These are phyloP conservation scores for Suhomyces bokatorum DNA, from an alignment of 1,139 yeast species.

Conservation along the genomic window DNA sequence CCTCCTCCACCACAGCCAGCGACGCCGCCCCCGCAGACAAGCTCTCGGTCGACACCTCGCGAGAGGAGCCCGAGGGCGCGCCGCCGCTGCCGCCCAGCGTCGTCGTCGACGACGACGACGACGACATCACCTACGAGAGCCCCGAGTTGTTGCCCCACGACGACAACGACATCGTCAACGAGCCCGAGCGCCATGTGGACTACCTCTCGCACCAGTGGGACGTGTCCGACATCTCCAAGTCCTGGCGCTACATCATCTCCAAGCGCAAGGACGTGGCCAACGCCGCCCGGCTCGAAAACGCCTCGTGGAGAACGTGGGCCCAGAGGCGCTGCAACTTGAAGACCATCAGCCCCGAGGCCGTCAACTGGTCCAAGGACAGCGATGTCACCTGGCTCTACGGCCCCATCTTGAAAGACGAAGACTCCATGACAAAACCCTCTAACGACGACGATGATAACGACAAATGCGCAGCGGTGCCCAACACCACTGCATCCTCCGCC, in stretches of 20 bases:
- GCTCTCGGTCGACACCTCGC: slow-evolving; percentile 2
- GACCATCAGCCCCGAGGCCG: slow-evolving; percentile 71
- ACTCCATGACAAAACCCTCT: slow-evolving; percentile 12
- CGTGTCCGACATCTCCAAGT: slow-evolving; percentile 85
- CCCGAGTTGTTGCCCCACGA: slow-evolving; percentile 67
- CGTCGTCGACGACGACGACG: background rate
- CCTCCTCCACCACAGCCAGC: background rate
- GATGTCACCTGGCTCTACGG: slow-evolving; percentile 86
- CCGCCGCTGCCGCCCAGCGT: slow-evolving; percentile 1
- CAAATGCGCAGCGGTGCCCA: slow-evolving; percentile 18
- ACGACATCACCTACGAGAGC: slow-evolving; percentile 13
- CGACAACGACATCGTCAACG: slow-evolving; percentile 76
- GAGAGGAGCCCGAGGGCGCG: background rate
- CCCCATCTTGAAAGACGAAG: slow-evolving; percentile 59
- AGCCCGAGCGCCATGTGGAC: slow-evolving; percentile 90
- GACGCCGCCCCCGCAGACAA: background rate
- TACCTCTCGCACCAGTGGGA: slow-evolving; percentile 95
- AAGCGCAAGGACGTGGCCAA: slow-evolving; percentile 76
- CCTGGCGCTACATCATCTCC: slow-evolving; percentile 90
- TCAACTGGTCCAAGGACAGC: slow-evolving; percentile 78
- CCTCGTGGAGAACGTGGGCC: slow-evolving; percentile 90
- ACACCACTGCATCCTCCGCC: slow-evolving; percentile 40
- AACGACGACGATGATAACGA: slow-evolving; percentile 25
- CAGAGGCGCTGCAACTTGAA: slow-evolving; percentile 64
- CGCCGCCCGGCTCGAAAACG: slow-evolving; percentile 70